Conservation (phyloP, 2,329 filamentous ascomycete species). For the Neurospora sp. region DNA sequence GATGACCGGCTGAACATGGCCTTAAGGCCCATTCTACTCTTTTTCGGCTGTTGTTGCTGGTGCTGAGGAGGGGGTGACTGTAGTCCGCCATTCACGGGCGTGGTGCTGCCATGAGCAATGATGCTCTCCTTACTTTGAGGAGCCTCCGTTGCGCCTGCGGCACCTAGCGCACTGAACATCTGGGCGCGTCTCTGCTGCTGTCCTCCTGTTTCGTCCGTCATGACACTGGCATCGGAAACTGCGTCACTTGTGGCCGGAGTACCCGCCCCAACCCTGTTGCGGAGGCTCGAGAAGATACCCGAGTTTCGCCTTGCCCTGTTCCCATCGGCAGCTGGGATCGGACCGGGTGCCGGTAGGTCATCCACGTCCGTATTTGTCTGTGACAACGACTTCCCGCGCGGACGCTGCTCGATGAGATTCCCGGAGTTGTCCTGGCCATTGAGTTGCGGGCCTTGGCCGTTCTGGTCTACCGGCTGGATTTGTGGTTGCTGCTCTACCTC, state of each 20-base stretch:
- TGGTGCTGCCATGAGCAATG: slow-evolving; percentile 14
- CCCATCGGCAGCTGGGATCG: slow-evolving; percentile 24
- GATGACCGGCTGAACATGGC: slow-evolving; percentile 21
- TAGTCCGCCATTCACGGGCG: slow-evolving; percentile 10
- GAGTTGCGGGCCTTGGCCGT: background rate
- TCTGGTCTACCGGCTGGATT: background rate
- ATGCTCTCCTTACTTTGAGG: slow-evolving; percentile 23
- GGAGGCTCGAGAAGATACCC: slow-evolving; percentile 42
- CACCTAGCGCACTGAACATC: slow-evolving; percentile 24
- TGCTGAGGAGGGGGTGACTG: slow-evolving; percentile 9
- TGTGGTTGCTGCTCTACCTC: slow-evolving; percentile 18
- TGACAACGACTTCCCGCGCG: slow-evolving; percentile 19
- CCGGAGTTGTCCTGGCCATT: background rate
- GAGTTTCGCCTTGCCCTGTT: slow-evolving; percentile 29
- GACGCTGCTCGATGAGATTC: slow-evolving; percentile 2
- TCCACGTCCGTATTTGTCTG: slow-evolving; percentile 30
- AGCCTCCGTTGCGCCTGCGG: slow-evolving; percentile 14
- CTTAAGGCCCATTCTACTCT: slow-evolving; percentile 33
- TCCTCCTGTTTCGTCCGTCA: slow-evolving; percentile 28
- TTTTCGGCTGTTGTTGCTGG: slow-evolving; percentile 26
- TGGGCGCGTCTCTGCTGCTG: slow-evolving; percentile 28
- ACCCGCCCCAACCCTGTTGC: slow-evolving; percentile 30
- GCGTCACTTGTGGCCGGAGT: slow-evolving; percentile 28
- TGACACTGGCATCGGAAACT: slow-evolving; percentile 30
- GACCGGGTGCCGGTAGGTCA: slow-evolving; percentile 26